Evolutionary conservation across 805 yeast genomes (phyloP), one percentile per base, ranked within the genome.

Genomic region (Nakazawaea ishiwadae): DNA sequence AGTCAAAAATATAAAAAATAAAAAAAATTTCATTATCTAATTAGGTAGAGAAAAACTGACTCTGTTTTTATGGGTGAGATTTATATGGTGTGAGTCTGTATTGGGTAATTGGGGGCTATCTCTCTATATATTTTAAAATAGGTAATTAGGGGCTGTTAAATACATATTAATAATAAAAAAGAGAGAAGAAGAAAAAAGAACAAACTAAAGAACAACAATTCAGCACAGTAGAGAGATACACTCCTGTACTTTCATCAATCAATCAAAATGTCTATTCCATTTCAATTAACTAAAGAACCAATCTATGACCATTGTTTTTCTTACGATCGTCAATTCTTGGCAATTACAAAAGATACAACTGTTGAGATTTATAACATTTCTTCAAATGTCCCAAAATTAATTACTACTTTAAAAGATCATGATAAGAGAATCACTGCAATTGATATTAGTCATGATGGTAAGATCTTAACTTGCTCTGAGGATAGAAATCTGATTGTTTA

Each of bases 401-500:
- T 86, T 44, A 72, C 93, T 12, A 73, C 74, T 4, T 73, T 91
- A 54, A 65, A 73, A 34, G 95, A 88, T 50, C 98, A 91, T 60
- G 97, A 91, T 62, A 90, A 91, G 61, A 79, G 90, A 3, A 90
- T 93, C 36, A 93, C 99, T 12, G 90, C 97, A 0, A 87, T 93
- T 30, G 99, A 93, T 60, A 81, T 95, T 53, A 84, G 96, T 29
- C 64, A 73, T 27, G 87, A 85, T 50, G 96, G 96, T 36, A 81
- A 84, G 59, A 88, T 93, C 51, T 93, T 93, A 55, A 93, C 98
- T 24, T 89, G 97, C 59, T 89, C 98, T 8, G 98, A 93, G 66
- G 99, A 93, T 63, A 77, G 99, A 63, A 93, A 93, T 54, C 98
- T 98, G 11, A 76, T 90, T 51, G 99, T 93, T 14, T 93, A 98